phyloP scores from a whole-genome alignment of 108 stramenopile genomes.

The Schizochytrium sp. region DNA sequence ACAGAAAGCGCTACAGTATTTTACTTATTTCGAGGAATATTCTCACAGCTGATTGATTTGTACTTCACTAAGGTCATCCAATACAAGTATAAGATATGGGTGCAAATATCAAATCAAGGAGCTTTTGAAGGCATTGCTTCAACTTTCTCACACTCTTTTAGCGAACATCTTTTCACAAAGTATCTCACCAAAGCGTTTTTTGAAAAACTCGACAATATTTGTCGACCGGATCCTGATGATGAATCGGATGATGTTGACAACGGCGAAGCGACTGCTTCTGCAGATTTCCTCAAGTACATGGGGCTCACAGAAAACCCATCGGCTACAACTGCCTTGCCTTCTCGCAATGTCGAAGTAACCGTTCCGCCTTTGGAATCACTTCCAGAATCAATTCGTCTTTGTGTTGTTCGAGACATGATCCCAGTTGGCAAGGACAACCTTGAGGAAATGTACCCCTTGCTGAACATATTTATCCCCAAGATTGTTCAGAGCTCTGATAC shows the following conservation, averaged over 20 bases:
- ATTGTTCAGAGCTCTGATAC: neutral
- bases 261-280: neutral
- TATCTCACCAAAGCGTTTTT: conserved; percentile 21
- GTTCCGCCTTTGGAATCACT: conserved; percentile 7
- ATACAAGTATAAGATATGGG: neutral
- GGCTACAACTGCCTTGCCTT: neutral
- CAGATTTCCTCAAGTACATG: conserved; percentile 48
- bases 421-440: conserved; percentile 18
- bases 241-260: neutral
- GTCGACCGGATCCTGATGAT: neutral
- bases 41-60: conserved; percentile 2
- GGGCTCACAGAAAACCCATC: conserved; percentile 29
- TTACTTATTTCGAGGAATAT: neutral
- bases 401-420: conserved; percentile 11
- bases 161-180: neutral
- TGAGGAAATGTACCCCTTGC: conserved; percentile 46
- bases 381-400: neutral
- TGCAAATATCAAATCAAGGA: neutral
- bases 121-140: neutral
- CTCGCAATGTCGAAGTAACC: neutral
- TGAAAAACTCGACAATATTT: neutral
- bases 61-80: conserved; percentile 32
- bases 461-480: neutral
- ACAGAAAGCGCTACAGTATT: conserved; percentile 31
- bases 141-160: neutral